Conservation (phyloP, 768 basidiomycete genomes). For the Dioszegia aurantiaca region DNA sequence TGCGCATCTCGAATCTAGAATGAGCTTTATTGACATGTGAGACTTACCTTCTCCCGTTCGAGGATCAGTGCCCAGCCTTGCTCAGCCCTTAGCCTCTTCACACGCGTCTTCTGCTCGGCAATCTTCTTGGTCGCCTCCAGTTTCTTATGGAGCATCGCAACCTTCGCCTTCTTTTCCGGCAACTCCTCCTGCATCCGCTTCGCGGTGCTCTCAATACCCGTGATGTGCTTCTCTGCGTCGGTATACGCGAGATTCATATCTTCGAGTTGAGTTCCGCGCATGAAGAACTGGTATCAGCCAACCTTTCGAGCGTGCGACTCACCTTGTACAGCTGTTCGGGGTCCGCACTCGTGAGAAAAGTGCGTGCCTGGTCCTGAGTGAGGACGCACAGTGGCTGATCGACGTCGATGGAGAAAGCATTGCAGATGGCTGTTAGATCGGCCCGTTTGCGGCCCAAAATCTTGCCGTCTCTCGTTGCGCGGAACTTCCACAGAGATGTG, state of each 20-base stretch:
- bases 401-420: conserved; percentile 88
- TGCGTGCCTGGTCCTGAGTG: conserved; percentile 64
- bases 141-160: conserved; percentile 61
- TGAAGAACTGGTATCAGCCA: conserved; percentile 69
- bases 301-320: too few relatives aligned
- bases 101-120: conserved; percentile 65
- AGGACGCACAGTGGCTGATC: conserved; percentile 75
- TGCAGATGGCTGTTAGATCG: conserved; percentile 81
- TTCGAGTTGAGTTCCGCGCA: conserved; percentile 84
- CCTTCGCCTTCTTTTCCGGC: conserved; percentile 67
- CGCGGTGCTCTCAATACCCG: conserved; percentile 57
- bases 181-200: conserved; percentile 56
- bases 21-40: conserved; percentile 23
- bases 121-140: conserved; percentile 65
- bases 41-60: conserved; percentile 64
- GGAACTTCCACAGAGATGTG: conserved; percentile 75
- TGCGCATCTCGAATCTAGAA: conserved; percentile 51
- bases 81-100: conserved; percentile 71
- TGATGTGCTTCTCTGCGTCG: conserved; percentile 68
- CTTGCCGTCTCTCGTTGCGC: conserved; percentile 61
- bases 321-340: conserved; percentile 87
- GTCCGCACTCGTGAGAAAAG: conserved; percentile 79
- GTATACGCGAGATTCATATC: conserved; percentile 87
- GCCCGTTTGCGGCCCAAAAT: conserved; percentile 73
- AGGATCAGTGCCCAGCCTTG: conserved; percentile 83